Evolutionary conservation across 1,139 yeast genomes (phyloP).

Genomic region (Pichia sp.): DNA sequence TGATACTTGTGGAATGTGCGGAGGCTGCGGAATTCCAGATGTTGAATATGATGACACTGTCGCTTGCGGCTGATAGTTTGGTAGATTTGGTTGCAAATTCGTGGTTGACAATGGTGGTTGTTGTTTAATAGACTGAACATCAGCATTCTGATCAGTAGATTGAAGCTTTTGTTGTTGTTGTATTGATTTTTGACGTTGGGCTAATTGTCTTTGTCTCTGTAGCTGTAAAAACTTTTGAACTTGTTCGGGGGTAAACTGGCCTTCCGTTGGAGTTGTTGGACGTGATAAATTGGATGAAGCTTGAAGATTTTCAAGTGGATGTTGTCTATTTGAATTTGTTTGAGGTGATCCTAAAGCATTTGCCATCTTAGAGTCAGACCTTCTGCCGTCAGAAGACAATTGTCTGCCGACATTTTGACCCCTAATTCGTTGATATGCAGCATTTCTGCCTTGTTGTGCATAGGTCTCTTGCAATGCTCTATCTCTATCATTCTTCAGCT

Average conservation of each 20-base stretch:
- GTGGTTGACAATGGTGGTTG: slow-evolving; percentile 2
- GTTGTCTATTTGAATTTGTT: slow-evolving; percentile 7
- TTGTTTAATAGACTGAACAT: slow-evolving; percentile 12
- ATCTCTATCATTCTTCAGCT: slow-evolving; percentile 78
- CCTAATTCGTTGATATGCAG: slow-evolving; percentile 20
- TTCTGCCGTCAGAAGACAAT: slow-evolving; percentile 5
- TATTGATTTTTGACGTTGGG: slow-evolving; percentile 18
- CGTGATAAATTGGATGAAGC: slow-evolving; percentile 1
- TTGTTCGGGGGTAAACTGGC: slow-evolving; percentile 50
- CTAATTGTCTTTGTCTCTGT: slow-evolving; percentile 46
- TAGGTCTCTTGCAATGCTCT: slow-evolving; percentile 74
- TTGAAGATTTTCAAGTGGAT: background rate
- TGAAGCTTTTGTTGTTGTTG: slow-evolving; percentile 12
- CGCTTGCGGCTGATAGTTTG: slow-evolving; percentile 3
- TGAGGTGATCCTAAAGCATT: slow-evolving; percentile 8
- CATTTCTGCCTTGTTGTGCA: slow-evolving; percentile 23
- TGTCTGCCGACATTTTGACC: slow-evolving; percentile 36
- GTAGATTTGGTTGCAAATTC: slow-evolving; percentile 3
- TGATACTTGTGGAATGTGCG: background rate
- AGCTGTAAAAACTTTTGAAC: slow-evolving; percentile 47
- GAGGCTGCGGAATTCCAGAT: slow-evolving; percentile 1
- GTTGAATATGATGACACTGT: slow-evolving; percentile 2
- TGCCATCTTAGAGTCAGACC: slow-evolving; percentile 5
- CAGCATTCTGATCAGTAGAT: slow-evolving; percentile 28
- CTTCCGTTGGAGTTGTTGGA: slow-evolving; percentile 46